Percentiles rank a stretch among this genome's conserved stretches.
Evolutionary conservation across 2,329 filamentous ascomycete species (phyloP).

Genomic region (Salinomyces thailandicus): DNA sequence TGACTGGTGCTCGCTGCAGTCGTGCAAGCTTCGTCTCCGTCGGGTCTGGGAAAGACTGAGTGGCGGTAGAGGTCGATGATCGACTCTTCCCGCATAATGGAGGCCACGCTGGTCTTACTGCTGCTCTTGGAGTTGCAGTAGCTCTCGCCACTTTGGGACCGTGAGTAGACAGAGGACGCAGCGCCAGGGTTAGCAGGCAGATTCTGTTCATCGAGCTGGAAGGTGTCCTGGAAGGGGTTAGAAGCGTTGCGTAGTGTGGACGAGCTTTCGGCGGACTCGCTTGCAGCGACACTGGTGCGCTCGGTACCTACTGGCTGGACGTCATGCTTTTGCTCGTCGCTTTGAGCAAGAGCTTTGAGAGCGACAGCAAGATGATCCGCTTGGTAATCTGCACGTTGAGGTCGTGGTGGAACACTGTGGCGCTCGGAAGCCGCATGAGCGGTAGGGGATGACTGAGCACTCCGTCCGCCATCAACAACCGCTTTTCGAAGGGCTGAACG

Average conservation of each 20-base stretch:
- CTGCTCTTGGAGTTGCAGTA: too few relatives aligned
- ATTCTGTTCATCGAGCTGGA: not conserved
- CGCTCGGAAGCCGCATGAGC: not conserved
- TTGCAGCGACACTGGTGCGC: not conserved
- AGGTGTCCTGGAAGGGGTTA: not conserved
- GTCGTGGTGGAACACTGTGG: slow-evolving; percentile 1
- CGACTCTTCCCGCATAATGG: not conserved
- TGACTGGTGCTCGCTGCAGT: not conserved
- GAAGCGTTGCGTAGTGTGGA: not conserved
- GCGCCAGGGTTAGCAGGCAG: not conserved
- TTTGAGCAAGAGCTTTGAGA: not conserved
- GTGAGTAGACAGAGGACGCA: not conserved
- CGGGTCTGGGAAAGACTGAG: slow-evolving; percentile 4
- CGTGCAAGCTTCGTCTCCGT: not conserved
- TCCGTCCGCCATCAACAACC: not conserved
- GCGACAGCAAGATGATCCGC: slow-evolving; percentile 2
- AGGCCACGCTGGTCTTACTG: not conserved
- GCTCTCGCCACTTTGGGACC: not conserved
- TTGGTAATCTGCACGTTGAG: slow-evolving; percentile 1
- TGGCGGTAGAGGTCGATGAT: slow-evolving; percentile 6
- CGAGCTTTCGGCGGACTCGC: not conserved
- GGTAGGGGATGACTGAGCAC: not conserved
- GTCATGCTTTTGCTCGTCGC: slow-evolving; percentile 1
- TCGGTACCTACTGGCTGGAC: not conserved
- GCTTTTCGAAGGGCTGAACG: not conserved